Percentiles rank a stretch among this genome's conserved stretches.
These are phyloP conservation scores for Hypoxylon cercidicola DNA, from an alignment of 495 filamentous ascomycete species.

Conservation along the genomic window DNA sequence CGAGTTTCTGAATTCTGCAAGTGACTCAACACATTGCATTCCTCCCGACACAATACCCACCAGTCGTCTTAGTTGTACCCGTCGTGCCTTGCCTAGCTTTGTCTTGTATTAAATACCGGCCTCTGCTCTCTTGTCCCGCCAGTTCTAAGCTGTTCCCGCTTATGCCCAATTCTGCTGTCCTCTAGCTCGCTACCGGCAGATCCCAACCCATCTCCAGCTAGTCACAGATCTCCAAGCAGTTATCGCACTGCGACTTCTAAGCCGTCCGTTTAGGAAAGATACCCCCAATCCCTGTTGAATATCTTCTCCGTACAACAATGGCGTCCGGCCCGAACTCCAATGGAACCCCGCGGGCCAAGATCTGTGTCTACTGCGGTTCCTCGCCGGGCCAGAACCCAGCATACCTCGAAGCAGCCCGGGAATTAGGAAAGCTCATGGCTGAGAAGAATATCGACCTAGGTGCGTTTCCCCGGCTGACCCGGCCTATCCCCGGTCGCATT, in stretches of 20 bases:
- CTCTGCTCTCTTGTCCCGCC: neutral
- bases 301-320: conserved; percentile 22
- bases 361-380: conserved; percentile 86
- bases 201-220: neutral
- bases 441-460: conserved; percentile 75
- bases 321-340: conserved; percentile 39
- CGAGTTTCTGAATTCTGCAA: conserved; percentile 6
- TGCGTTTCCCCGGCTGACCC: conserved; percentile 21
- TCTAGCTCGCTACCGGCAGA: conserved; percentile 10
- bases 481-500: neutral
- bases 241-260: conserved; percentile 3
- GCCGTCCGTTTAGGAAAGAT: neutral
- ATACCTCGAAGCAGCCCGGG: conserved; percentile 77
- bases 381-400: conserved; percentile 73
- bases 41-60: conserved; percentile 24
- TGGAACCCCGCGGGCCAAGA: conserved; percentile 58
- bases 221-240: neutral
- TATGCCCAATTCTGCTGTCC: conserved; percentile 21
- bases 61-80: neutral
- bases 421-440: conserved; percentile 80
- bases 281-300: conserved; percentile 9
- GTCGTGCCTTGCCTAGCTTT: conserved; percentile 10
- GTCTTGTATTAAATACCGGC: conserved; percentile 8
- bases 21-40: conserved; percentile 33
- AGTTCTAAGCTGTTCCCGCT: conserved; percentile 11